These are phyloP conservation scores for Hericium coralloides DNA, from an alignment of 768 basidiomycete genomes.

Conservation along the genomic window DNA sequence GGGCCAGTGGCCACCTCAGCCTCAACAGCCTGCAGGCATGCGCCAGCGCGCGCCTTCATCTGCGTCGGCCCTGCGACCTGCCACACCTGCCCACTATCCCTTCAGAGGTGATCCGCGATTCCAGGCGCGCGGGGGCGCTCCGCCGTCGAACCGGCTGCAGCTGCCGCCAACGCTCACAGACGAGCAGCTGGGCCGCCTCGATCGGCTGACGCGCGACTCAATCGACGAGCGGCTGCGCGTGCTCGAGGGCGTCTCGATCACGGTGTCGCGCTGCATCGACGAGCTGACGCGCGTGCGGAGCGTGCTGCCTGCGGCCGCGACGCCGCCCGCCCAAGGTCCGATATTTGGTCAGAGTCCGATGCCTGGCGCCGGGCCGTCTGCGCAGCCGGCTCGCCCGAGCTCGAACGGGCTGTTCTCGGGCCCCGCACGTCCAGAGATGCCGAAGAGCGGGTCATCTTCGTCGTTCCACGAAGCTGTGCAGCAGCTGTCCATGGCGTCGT, in stretches of 20 bases:
- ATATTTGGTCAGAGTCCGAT: background rate
- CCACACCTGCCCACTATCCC: background rate
- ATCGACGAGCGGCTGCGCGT: slow-evolving; percentile 79
- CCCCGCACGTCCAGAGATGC: no score
- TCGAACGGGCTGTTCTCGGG: no score
- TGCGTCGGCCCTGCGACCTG: background rate
- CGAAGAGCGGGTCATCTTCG: no score
- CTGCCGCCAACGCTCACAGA: slow-evolving; percentile 44
- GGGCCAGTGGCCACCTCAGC: background rate
- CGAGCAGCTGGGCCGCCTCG: slow-evolving; percentile 56
- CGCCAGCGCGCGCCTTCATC: background rate
- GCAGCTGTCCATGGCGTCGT: no score
- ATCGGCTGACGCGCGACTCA: slow-evolving; percentile 63
- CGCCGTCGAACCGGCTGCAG: slow-evolving; percentile 14
- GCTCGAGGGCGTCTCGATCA: slow-evolving; percentile 67
- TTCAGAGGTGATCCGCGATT: background rate
- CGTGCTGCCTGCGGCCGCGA: slow-evolving; percentile 31
- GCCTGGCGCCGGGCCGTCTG: background rate
- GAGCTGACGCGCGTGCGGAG: slow-evolving; percentile 74
- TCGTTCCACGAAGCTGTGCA: no score
- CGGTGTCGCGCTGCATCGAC: slow-evolving; percentile 66
- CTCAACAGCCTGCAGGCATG: background rate
- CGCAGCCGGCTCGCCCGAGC: background rate
- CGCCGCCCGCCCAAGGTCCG: background rate
- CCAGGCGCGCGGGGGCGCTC: background rate